Base-by-base conservation (phyloP, 2,329 filamentous ascomycete genomes). In the Penicillium sp. region DNA sequence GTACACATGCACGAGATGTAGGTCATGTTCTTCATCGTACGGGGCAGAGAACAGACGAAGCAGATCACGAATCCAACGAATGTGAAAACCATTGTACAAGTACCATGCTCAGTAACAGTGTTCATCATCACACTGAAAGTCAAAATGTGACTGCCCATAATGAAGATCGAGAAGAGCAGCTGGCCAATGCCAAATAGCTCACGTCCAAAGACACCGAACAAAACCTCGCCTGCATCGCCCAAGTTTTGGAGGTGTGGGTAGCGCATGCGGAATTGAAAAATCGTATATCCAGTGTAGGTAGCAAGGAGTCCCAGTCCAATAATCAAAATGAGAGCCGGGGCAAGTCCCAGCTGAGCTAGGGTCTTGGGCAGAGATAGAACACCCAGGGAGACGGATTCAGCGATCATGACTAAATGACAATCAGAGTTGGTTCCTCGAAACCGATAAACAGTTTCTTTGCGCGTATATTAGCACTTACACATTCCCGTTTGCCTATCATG, bases 61-160 rank as follows among this genome's bases (percentile, higher is more conserved):
- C 82, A 86, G 9, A 89, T 66, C 2, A 79, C 63, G 51, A 86
- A 65, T 0, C 84, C 85, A 2, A 85, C 74, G n/a, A 84, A 73
- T 7, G 78, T 81, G 72, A 84, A 88, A 1, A 84, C 75, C 51
- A 88, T 82, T 4, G 84, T 85, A 70, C 85, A 89, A 0, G 80
- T 78, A 0, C 78, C 81, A 57, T 87, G 79, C 2, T 82, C 72
- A 11, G 84, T 85, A 36, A 90, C 75, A 47, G 80, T 84, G 61
- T 84, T 84, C 70, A 89, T 81, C 68, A 86, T 86, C 62, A 89
- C 85, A 30, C 81, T 81, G 60, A 88, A 88, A 0, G 85, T 88
- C 59, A 89, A 73, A 52, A 87, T 80, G 70, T 90, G 88, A n/a
- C 85, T 87, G 30, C 81, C 86, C 70, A 87, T 84, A 57, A 88